Percentiles rank a stretch among this genome's conserved stretches.
phyloP scores from a whole-genome alignment of 2,329 filamentous ascomycete genomes.

The Paraconiothyrium brasiliense region DNA sequence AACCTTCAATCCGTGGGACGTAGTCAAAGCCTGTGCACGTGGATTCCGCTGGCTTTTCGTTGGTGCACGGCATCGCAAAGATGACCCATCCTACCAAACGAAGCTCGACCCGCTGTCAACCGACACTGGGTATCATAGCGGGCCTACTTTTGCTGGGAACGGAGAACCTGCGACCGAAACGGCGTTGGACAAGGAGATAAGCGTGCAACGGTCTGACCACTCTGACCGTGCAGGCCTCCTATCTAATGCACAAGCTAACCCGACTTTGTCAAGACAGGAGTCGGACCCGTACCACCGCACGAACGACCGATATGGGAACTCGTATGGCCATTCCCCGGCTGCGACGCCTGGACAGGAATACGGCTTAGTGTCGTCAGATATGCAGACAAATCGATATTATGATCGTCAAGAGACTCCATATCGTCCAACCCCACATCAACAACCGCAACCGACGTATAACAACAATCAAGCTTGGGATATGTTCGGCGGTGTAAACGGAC shows the following conservation, averaged over 20 bases:
- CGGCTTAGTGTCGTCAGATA: conserved; percentile 24
- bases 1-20: conserved; percentile 82
- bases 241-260: conserved; percentile 37
- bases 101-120: conserved; percentile 30
- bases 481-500: conserved; percentile 31
- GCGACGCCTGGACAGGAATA: conserved; percentile 38
- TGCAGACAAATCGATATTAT: conserved; percentile 24
- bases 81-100: conserved; percentile 52
- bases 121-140: conserved; percentile 27
- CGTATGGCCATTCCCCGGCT: conserved; percentile 33
- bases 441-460: conserved; percentile 5
- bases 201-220: conserved; percentile 35
- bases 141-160: conserved; percentile 37
- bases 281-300: conserved; percentile 16
- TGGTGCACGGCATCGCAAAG: conserved; percentile 68
- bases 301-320: conserved; percentile 26
- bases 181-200: conserved; percentile 20
- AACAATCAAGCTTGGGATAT: conserved; percentile 34
- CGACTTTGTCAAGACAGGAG: conserved; percentile 29
- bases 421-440: conserved; percentile 15
- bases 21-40: conserved; percentile 80
- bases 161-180: conserved; percentile 28
- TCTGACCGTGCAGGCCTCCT: conserved; percentile 37
- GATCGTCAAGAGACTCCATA: conserved; percentile 34
- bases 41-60: conserved; percentile 84